Evolutionary conservation across 805 yeast species (phyloP).

Genomic region (Candida piceae): DNA sequence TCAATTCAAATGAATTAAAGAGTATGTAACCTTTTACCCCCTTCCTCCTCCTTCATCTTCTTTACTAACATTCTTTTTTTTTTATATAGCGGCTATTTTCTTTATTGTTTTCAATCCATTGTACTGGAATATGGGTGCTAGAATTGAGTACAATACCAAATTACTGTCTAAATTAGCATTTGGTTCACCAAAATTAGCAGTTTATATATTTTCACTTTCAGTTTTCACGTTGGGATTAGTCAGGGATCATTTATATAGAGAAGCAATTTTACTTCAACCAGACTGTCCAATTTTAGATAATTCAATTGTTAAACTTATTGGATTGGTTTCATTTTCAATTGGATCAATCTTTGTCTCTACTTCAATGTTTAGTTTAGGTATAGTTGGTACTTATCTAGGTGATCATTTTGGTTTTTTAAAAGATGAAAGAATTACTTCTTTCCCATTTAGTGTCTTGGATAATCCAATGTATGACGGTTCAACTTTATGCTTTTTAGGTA

Average conservation of each 20-base stretch:
- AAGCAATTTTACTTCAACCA: slow-evolving; percentile 70
- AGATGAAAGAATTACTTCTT: slow-evolving; percentile 82
- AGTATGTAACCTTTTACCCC: slow-evolving; percentile 7
- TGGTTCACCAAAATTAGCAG: slow-evolving; percentile 64
- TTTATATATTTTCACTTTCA: slow-evolving; percentile 76
- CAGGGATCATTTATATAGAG: slow-evolving; percentile 71
- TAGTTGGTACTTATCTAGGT: slow-evolving; percentile 95
- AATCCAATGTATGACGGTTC: slow-evolving; percentile 98
- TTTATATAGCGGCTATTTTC: slow-evolving; percentile 2
- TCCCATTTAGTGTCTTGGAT: slow-evolving; percentile 87
- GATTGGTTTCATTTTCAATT: slow-evolving; percentile 47
- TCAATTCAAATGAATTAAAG: slow-evolving; percentile 17
- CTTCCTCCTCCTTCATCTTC: neutral
- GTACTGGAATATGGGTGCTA: slow-evolving; percentile 92
- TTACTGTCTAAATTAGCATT: slow-evolving; percentile 70
- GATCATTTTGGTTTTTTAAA: slow-evolving; percentile 96
- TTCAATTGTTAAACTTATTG: slow-evolving; percentile 35
- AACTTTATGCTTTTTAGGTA: slow-evolving; percentile 81
- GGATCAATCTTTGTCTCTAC: slow-evolving; percentile 80
- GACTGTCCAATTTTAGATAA: slow-evolving; percentile 49
- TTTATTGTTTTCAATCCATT: slow-evolving; percentile 87
- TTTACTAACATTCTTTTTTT: neutral
- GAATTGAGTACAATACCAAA: slow-evolving; percentile 76
- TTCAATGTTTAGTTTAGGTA: slow-evolving; percentile 90
- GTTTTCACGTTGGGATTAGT: slow-evolving; percentile 82